Evolutionary conservation across 2,329 filamentous ascomycete species (phyloP).

Genomic region (Pseudohalonectria lignicola): DNA sequence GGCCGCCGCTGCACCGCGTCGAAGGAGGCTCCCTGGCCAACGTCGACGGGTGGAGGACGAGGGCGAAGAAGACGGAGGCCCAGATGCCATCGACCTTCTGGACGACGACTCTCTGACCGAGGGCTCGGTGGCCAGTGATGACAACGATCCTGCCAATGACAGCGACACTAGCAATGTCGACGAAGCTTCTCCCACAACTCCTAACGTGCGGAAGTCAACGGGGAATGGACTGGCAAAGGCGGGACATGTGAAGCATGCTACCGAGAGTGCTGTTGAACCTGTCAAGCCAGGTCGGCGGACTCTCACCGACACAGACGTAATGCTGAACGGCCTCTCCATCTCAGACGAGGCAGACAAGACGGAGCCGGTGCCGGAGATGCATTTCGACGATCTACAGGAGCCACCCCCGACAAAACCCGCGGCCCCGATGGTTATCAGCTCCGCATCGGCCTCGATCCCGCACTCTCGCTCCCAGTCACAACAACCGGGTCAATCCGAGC

Average conservation of each 20-base stretch:
- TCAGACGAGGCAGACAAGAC: slow-evolving; percentile 29
- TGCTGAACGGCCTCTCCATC: slow-evolving; percentile 43
- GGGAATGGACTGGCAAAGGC: slow-evolving; percentile 28
- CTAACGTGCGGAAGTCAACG: slow-evolving; percentile 26
- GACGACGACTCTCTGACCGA: slow-evolving; percentile 59
- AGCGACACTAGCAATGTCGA: slow-evolving; percentile 56
- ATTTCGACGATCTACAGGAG: slow-evolving; percentile 28
- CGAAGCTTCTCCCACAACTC: slow-evolving; percentile 40
- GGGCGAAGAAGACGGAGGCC: slow-evolving; percentile 54
- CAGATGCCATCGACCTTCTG: slow-evolving; percentile 38
- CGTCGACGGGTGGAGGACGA: slow-evolving; percentile 61
- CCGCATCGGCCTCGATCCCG: slow-evolving; percentile 25
- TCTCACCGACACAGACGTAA: slow-evolving; percentile 44
- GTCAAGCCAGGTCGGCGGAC: slow-evolving; percentile 23
- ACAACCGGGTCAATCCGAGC: slow-evolving; percentile 45
- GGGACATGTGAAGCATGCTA: slow-evolving; percentile 11
- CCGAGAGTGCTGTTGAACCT: slow-evolving; percentile 9
- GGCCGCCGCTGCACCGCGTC: slow-evolving; percentile 29
- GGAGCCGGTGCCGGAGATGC: slow-evolving; percentile 29
- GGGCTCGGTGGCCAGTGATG: slow-evolving; percentile 51
- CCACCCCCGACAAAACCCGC: slow-evolving; percentile 19
- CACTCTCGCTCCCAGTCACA: slow-evolving; percentile 18
- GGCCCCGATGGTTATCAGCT: slow-evolving; percentile 44
- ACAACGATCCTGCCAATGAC: slow-evolving; percentile 46
- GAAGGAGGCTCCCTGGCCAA: slow-evolving; percentile 55